These are phyloP conservation scores for Aspergillus olivimuriae DNA, from an alignment of 495 filamentous ascomycete species.

Conservation along the genomic window DNA sequence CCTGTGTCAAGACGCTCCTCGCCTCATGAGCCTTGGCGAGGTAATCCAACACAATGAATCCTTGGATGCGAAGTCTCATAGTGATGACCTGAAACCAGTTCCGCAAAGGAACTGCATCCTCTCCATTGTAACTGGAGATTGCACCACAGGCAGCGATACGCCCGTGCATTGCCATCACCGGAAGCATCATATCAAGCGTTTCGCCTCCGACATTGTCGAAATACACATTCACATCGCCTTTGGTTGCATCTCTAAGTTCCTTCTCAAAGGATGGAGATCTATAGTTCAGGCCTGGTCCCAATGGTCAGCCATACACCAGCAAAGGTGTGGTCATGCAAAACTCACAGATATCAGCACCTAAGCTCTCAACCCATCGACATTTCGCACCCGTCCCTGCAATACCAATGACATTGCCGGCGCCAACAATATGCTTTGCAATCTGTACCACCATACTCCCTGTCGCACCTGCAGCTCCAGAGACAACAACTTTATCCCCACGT, in stretches of 20 bases:
- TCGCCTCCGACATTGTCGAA: slow-evolving; percentile 60
- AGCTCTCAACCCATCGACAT: neutral
- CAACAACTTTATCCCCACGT: slow-evolving; percentile 1
- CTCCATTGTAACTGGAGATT: slow-evolving; percentile 36
- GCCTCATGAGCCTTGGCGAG: slow-evolving; percentile 10
- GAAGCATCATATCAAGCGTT: slow-evolving; percentile 48
- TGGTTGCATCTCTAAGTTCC: neutral
- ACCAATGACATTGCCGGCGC: slow-evolving; percentile 1
- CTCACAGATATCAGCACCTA: slow-evolving; percentile 3
- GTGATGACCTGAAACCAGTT: slow-evolving; percentile 43
- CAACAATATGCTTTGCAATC: slow-evolving; percentile 3
- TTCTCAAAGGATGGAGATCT: neutral
- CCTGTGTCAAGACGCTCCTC: slow-evolving; percentile 25
- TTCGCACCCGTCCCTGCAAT: slow-evolving; percentile 3
- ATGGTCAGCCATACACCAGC: too few species aligned
- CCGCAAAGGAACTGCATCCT: slow-evolving; percentile 19
- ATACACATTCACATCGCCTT: slow-evolving; percentile 45
- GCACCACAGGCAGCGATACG: slow-evolving; percentile 48
- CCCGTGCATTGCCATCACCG: slow-evolving; percentile 33
- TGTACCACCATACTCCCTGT: slow-evolving; percentile 5
- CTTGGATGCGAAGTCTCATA: slow-evolving; percentile 44
- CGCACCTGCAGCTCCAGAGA: slow-evolving; percentile 5
- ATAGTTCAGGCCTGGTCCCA: neutral
- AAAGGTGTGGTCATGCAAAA: too few species aligned
- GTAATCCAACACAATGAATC: slow-evolving; percentile 52